These are phyloP conservation scores for Helotiales sp. DNA, from an alignment of 2,329 filamentous ascomycete species.

Conservation along the genomic window DNA sequence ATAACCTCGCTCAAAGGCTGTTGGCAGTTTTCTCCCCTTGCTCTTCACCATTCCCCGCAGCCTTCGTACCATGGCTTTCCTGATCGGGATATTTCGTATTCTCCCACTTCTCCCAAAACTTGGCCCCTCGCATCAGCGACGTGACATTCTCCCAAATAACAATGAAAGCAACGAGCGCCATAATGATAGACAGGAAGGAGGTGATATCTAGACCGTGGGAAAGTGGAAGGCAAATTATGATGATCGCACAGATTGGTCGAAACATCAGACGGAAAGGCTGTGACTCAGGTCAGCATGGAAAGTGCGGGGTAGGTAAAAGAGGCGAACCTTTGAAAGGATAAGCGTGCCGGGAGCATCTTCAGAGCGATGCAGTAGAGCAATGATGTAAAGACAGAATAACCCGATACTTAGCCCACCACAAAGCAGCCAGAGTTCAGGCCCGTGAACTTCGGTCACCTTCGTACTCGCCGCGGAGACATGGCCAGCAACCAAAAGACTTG, in stretches of 20 bases:
- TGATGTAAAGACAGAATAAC: constrained; percentile 51
- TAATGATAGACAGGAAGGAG: constrained; percentile 49
- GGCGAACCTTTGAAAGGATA: constrained; percentile 24
- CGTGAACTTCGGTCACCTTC: constrained; percentile 46
- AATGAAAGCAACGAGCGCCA: constrained; percentile 50
- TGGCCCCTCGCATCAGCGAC: constrained; percentile 26
- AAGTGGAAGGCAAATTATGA: constrained; percentile 46
- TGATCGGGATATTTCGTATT: constrained; percentile 40
- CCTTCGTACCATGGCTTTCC: background rate
- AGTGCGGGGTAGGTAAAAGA: background rate
- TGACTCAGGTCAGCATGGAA: constrained; percentile 11
- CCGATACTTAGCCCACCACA: constrained; percentile 53
- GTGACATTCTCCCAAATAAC: constrained; percentile 52
- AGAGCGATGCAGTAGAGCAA: constrained; percentile 49
- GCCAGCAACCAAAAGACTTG: constrained; percentile 53
- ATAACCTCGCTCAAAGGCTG: background rate
- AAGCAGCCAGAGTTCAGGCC: constrained; percentile 53
- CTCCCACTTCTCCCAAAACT: constrained; percentile 42
- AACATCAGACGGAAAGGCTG: constrained; percentile 24
- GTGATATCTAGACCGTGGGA: constrained; percentile 43
- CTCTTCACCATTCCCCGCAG: background rate
- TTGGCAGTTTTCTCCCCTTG: background rate
- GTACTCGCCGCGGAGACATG: constrained; percentile 52
- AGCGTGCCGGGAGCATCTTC: constrained; percentile 44
- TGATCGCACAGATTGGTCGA: constrained; percentile 45